A percentile compares a stretch with the other conserved stretches of the same genome.
These are phyloP conservation scores for Purshia tridentata DNA, from an alignment of 306 rosid species.

Conservation along the genomic window DNA sequence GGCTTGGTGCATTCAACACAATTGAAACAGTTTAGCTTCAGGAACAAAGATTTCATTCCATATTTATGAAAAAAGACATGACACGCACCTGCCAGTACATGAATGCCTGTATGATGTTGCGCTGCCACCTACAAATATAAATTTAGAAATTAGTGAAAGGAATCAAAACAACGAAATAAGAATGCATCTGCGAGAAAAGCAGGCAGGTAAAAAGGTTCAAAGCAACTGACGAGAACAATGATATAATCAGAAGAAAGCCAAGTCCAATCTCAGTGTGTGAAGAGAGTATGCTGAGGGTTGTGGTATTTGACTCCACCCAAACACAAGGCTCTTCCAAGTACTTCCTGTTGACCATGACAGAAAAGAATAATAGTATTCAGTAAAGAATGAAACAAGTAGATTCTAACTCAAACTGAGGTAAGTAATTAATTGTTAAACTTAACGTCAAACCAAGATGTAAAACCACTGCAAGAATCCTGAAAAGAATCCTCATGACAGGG, in stretches of 20 bases:
- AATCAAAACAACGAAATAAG: constrained; percentile 8
- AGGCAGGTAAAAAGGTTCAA: background rate
- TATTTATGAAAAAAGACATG: constrained; percentile 9
- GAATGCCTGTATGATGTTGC: constrained; percentile 81
- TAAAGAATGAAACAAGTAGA: background rate
- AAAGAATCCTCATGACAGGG: background rate
- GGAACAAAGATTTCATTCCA: constrained; percentile 3
- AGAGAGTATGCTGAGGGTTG: constrained; percentile 80
- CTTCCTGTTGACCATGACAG: constrained; percentile 51
- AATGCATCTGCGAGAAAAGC: background rate
- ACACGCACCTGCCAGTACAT: constrained; percentile 93
- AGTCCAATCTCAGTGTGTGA: constrained; percentile 92
- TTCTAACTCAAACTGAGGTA: background rate
- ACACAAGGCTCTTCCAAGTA: constrained; percentile 89
- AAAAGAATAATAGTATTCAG: background rate
- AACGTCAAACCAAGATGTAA: background rate
- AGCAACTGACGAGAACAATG: constrained; percentile 82
- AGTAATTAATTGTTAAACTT: background rate
- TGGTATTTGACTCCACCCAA: constrained; percentile 89
- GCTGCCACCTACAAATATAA: constrained; percentile 70
- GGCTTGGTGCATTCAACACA: background rate
- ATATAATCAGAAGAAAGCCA: constrained; percentile 78
- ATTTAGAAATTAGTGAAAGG: constrained; percentile 13
- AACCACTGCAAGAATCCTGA: background rate
- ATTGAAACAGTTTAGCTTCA: background rate